A percentile compares a stretch with the other conserved stretches of the same genome.
Conservation (phyloP, 2,329 filamentous ascomycete genomes). For the Sporothrix variecibatus region DNA sequence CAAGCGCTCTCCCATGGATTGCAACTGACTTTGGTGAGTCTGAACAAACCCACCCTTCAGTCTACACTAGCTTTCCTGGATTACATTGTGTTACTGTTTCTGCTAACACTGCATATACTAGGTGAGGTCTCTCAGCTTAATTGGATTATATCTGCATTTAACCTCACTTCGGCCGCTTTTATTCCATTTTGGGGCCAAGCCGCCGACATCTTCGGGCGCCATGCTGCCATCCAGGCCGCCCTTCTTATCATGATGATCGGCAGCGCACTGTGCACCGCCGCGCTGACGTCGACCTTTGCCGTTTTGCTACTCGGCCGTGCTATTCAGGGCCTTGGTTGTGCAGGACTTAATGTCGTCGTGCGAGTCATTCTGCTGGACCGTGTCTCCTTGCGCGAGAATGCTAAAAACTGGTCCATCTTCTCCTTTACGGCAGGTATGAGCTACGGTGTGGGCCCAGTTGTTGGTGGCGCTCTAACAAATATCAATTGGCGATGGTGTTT, state of each 20-base stretch:
- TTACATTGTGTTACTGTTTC: background rate
- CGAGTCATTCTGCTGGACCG: slow-evolving; percentile 66
- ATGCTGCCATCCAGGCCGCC: slow-evolving; percentile 58
- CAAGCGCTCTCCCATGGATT: slow-evolving; percentile 62
- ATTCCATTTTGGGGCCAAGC: slow-evolving; percentile 67
- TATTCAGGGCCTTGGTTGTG: slow-evolving; percentile 62
- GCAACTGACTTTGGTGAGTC: slow-evolving; percentile 61
- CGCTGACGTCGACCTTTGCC: slow-evolving; percentile 55
- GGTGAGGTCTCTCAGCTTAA: slow-evolving; percentile 60
- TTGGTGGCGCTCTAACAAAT: slow-evolving; percentile 59
- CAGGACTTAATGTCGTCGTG: slow-evolving; percentile 62
- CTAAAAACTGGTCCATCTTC: slow-evolving; percentile 64
- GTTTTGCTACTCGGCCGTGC: slow-evolving; percentile 64
- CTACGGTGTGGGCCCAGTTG: slow-evolving; percentile 62
- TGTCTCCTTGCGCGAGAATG: slow-evolving; percentile 62
- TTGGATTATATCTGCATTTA: slow-evolving; percentile 71
- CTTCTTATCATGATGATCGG: slow-evolving; percentile 61
- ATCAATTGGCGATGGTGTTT: slow-evolving; percentile 68
- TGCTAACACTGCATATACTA: slow-evolving; percentile 30
- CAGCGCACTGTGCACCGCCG: slow-evolving; percentile 61
- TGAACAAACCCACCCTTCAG: background rate
- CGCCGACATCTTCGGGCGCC: slow-evolving; percentile 65
- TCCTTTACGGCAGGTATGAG: slow-evolving; percentile 60
- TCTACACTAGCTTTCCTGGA: background rate
- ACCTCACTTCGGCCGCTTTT: slow-evolving; percentile 66